Conservation (phyloP, 2,329 filamentous ascomycete genomes). For the Diaporthe sp. region DNA sequence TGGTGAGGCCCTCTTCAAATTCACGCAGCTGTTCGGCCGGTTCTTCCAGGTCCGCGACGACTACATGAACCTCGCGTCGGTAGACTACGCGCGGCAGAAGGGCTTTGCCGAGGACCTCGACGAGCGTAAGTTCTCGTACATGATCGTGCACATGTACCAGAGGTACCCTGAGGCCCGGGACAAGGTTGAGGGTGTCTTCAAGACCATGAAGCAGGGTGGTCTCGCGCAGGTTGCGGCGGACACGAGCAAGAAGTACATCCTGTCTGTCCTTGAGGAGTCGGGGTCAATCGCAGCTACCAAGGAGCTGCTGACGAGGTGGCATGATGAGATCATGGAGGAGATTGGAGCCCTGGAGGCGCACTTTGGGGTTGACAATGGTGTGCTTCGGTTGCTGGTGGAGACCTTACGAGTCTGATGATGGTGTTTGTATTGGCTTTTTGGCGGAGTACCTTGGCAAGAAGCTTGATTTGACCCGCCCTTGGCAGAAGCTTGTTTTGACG, state of each 20-base stretch:
- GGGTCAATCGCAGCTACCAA: neutral
- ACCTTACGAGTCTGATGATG: neutral
- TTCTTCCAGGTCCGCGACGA: neutral
- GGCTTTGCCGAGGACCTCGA: neutral
- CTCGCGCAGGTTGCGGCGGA: neutral
- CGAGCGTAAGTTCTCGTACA: neutral
- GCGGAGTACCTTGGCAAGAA: neutral
- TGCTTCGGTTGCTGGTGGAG: neutral
- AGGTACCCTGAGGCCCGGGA: neutral
- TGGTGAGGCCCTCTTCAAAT: neutral
- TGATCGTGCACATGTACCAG: neutral
- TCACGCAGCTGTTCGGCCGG: neutral
- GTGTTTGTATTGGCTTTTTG: neutral
- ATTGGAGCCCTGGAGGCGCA: neutral
- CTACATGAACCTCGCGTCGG: neutral
- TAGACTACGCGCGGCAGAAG: neutral
- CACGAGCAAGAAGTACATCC: neutral
- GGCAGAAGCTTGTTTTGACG: neutral
- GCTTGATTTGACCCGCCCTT: neutral
- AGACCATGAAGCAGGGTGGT: neutral
- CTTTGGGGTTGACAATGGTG: neutral
- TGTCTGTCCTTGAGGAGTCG: neutral
- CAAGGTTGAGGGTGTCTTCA: neutral
- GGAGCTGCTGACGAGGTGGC: neutral
- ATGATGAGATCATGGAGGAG: neutral